Evolutionary conservation across 2,329 filamentous ascomycete species (phyloP).

Genomic region (Cryoendolithus antarcticus): DNA sequence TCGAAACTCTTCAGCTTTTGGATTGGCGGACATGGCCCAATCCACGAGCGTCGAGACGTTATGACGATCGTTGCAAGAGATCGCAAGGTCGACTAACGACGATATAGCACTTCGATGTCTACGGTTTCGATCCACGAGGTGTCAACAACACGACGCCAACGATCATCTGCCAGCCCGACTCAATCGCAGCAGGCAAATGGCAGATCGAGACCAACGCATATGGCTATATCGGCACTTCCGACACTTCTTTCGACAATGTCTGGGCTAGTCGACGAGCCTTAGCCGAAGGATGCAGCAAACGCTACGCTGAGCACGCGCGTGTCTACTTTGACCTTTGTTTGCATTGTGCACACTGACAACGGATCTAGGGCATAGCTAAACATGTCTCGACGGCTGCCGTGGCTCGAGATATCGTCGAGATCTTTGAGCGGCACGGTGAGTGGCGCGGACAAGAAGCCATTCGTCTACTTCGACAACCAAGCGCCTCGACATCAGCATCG

Average conservation of each 20-base stretch:
- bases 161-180: conserved; percentile 24
- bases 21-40: too few species aligned
- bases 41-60: too few species aligned
- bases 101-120: conserved; percentile 25
- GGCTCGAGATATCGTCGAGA: conserved; percentile 36
- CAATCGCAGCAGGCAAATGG: conserved; percentile 24
- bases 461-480: conserved; percentile 3
- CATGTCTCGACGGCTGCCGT: conserved; percentile 34
- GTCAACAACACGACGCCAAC: conserved; percentile 24
- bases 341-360: conserved; percentile 7
- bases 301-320: too few species aligned
- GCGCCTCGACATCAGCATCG: not conserved
- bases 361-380: conserved; percentile 25
- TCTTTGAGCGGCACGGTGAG: conserved; percentile 30
- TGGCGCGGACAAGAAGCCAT: conserved; percentile 19
- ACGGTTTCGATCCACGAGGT: conserved; percentile 32
- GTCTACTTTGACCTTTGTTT: too few species aligned
- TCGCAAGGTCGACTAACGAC: conserved; percentile 10
- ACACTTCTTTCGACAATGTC: conserved; percentile 29
- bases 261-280: conserved; percentile 21
- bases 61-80: too few species aligned
- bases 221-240: conserved; percentile 23
- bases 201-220: conserved; percentile 23
- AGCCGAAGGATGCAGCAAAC: too few species aligned
- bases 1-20: conserved; percentile 6